These are phyloP conservation scores for Neurospora intermedia DNA, from an alignment of 495 filamentous ascomycete genomes.

Conservation along the genomic window DNA sequence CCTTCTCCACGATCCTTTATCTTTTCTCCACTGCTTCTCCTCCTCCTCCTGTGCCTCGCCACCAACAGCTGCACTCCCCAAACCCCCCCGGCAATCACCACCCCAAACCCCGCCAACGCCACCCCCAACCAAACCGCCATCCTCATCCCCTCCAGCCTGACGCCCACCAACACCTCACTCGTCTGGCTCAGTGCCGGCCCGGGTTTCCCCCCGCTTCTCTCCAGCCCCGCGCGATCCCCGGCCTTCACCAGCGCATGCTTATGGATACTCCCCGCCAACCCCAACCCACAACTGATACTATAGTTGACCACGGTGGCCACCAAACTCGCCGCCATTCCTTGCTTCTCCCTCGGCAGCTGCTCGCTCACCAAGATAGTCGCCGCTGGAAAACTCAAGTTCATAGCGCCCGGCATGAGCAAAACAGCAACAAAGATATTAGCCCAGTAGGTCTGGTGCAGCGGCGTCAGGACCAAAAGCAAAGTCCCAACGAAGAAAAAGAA, in stretches of 20 bases:
- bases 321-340: constrained; percentile 42
- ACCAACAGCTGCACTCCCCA: constrained; percentile 1
- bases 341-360: constrained; percentile 43
- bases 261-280: constrained; percentile 35
- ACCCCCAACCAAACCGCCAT: constrained; percentile 47
- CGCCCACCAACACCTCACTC: constrained; percentile 3
- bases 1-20: too few relatives aligned
- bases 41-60: too few relatives aligned
- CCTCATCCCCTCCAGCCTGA: constrained; percentile 40
- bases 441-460: constrained; percentile 47
- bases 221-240: not conserved
- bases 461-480: constrained; percentile 34
- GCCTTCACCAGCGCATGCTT: constrained; percentile 1
- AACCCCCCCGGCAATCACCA: constrained; percentile 18
- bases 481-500: constrained; percentile 32
- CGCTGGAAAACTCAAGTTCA: constrained; percentile 32
- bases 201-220: not conserved
- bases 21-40: not conserved
- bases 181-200: not conserved
- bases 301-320: constrained; percentile 36
- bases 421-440: constrained; percentile 44
- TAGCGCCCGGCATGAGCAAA: constrained; percentile 48
- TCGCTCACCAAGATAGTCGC: constrained; percentile 48
- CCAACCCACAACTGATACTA: constrained; percentile 33
- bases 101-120: constrained; percentile 37